These are phyloP conservation scores for Euclidium syriacum DNA, from an alignment of 345 rosid species.

Conservation along the genomic window DNA sequence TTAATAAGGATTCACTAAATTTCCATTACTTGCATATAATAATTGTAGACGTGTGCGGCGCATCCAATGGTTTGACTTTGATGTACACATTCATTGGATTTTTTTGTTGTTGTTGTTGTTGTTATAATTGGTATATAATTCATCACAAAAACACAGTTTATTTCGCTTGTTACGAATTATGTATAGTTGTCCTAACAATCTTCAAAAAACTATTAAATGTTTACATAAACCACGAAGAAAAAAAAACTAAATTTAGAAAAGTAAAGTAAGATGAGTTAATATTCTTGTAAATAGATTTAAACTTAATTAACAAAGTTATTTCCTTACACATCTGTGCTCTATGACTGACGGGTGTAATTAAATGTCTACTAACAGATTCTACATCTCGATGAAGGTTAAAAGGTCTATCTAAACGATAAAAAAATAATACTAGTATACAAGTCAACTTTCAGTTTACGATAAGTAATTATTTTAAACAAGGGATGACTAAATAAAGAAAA, in stretches of 20 bases:
- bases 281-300: background rate
- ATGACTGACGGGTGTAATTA: background rate
- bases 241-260: background rate
- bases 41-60: constrained; percentile 24
- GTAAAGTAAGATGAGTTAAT: background rate
- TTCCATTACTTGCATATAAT: background rate
- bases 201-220: background rate
- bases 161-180: background rate
- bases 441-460: constrained; percentile 17
- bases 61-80: constrained; percentile 21
- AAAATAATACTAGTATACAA: background rate
- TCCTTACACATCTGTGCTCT: background rate
- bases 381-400: constrained; percentile 13
- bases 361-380: constrained; percentile 5
- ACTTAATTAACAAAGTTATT: background rate
- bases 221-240: background rate
- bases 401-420: background rate
- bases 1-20: background rate
- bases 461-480: background rate
- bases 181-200: background rate
- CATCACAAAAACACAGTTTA: background rate
- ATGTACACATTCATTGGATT: background rate
- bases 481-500: background rate
- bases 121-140: background rate
- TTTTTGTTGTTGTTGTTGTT: no score